phyloP scores from a whole-genome alignment of 306 rosid species.

The Glycine soja region DNA sequence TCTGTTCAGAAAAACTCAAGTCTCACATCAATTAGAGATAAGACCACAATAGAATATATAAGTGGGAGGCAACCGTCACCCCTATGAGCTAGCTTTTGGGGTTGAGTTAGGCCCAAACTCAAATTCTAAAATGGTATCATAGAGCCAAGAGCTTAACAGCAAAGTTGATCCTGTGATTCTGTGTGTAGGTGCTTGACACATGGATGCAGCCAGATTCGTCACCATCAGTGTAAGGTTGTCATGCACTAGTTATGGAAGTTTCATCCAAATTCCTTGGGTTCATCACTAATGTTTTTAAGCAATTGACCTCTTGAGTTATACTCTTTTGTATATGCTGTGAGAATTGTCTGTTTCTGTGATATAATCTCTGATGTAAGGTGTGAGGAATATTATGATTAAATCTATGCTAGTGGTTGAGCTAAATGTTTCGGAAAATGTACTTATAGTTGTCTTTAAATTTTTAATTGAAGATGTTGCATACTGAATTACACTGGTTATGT shows the following conservation, averaged over 20 bases:
- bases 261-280: conserved; percentile 1
- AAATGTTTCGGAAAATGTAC: background rate
- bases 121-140: too few species aligned
- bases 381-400: conserved; percentile 20
- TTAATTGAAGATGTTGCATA: conserved; percentile 32
- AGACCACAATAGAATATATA: too few species aligned
- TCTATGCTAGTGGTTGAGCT: conserved; percentile 33
- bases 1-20: too few species aligned
- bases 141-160: too few species aligned
- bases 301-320: background rate
- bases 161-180: background rate
- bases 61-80: too few species aligned
- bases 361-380: conserved; percentile 29
- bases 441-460: background rate
- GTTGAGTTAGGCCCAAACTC: too few species aligned
- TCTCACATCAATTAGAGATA: too few species aligned
- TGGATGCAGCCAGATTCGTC: background rate
- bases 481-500: conserved; percentile 33
- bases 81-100: too few species aligned
- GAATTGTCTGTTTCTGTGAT: conserved; percentile 13
- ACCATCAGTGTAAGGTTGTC: conserved; percentile 21
- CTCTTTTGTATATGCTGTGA: conserved; percentile 10
- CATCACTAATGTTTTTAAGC: background rate
- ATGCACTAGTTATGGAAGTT: conserved; percentile 7
- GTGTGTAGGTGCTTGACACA: background rate